These are phyloP conservation scores for Pythium rishiriense DNA, from an alignment of 352 stramenopile genomes.

Conservation along the genomic window DNA sequence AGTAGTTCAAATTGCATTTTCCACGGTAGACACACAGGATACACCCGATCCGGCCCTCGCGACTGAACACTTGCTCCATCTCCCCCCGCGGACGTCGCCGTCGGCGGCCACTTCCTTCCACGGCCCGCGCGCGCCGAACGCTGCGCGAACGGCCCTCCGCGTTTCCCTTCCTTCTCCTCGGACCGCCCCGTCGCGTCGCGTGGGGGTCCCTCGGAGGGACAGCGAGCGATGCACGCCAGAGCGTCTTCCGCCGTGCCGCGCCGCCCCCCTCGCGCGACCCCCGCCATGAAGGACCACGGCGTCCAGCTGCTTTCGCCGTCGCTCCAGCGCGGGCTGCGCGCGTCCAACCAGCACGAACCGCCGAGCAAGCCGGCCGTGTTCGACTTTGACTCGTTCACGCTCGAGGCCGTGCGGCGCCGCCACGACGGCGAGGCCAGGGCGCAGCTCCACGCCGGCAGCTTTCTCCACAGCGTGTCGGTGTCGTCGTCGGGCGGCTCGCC, in stretches of 20 bases:
- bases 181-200: too few relatives aligned
- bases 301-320: slow-evolving; percentile 28
- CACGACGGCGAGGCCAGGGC: background rate
- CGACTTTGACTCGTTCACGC: slow-evolving; percentile 53
- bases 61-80: slow-evolving; percentile 8
- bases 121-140: slow-evolving; percentile 2
- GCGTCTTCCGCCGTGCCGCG: slow-evolving; percentile 1
- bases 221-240: too few relatives aligned
- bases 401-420: slow-evolving; percentile 38
- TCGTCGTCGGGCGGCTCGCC: slow-evolving; percentile 17
- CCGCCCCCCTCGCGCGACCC: background rate
- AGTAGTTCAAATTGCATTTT: background rate
- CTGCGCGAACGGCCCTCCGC: background rate
- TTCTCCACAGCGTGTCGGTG: slow-evolving; percentile 1
- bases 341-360: background rate
- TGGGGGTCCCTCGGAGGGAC: too few relatives aligned
- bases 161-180: background rate
- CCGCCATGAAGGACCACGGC: slow-evolving; percentile 19
- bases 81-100: background rate
- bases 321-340: slow-evolving; percentile 18
- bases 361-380: slow-evolving; percentile 8
- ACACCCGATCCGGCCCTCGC: too few relatives aligned
- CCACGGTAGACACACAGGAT: background rate
- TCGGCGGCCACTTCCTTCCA: slow-evolving; percentile 13
- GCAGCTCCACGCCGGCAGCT: slow-evolving; percentile 8